phyloP scores from a whole-genome alignment of 148 eudicot genomes.

The Spergularia bocconei region DNA sequence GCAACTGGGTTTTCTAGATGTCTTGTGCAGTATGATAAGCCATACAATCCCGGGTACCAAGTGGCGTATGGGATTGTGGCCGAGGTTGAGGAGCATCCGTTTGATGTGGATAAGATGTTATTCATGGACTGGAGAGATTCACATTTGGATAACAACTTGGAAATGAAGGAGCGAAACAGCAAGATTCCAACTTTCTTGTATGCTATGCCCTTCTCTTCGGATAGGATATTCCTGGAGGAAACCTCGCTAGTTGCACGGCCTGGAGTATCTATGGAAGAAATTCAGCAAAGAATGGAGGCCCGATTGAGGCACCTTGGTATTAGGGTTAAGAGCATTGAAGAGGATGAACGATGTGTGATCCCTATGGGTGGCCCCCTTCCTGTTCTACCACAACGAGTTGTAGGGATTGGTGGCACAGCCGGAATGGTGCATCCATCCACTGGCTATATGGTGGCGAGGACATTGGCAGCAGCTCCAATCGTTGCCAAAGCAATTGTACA shows the following conservation, averaged over 20 bases:
- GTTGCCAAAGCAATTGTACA: conserved; percentile 74
- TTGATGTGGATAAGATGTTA: conserved; percentile 89
- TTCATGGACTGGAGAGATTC: conserved; percentile 99
- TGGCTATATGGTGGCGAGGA: conserved; percentile 97
- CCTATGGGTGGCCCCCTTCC: conserved; percentile 99
- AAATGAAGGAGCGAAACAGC: conserved; percentile 63
- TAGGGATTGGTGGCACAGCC: conserved; percentile 97
- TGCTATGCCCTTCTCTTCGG: conserved; percentile 92
- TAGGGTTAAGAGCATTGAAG: conserved; percentile 81
- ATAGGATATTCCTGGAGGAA: conserved; percentile 85
- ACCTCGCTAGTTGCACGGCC: conserved; percentile 98
- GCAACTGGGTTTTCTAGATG: conserved; percentile 92
- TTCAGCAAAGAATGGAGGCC: conserved; percentile 91
- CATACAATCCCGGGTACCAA: conserved; percentile 94
- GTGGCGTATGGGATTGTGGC: conserved; percentile 97
- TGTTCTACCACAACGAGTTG: conserved; percentile 83
- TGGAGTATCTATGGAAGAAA: conserved; percentile 69
- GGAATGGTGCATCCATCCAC: conserved; percentile 99
- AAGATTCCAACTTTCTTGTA: conserved; percentile 88
- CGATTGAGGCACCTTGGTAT: conserved; percentile 82
- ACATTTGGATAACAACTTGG: conserved; percentile 53
- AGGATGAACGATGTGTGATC: conserved; percentile 89
- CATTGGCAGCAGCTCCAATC: conserved; percentile 95
- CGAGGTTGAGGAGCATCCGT: conserved; percentile 93
- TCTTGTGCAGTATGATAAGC: conserved; percentile 89